phyloP scores from a whole-genome alignment of 2,329 filamentous ascomycete genomes.

The Penicillium aurantiogriseum region DNA sequence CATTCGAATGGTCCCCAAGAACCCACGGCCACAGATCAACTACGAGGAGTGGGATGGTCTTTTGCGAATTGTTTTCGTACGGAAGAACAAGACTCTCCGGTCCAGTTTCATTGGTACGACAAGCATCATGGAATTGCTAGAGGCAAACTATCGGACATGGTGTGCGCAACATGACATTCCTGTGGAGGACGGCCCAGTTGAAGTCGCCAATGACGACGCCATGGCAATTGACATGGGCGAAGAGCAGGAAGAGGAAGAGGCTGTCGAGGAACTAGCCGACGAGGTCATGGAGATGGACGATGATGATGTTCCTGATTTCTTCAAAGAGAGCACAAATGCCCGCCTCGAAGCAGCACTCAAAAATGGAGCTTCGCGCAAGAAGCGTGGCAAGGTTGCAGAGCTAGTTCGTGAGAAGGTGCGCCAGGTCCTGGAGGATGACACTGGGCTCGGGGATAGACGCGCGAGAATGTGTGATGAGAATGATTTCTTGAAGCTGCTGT shows the following conservation, averaged over 20 bases:
- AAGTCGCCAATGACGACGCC: conserved; percentile 33
- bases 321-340: conserved; percentile 60
- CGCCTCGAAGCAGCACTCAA: conserved; percentile 41
- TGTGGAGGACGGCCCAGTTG: conserved; percentile 64
- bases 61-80: conserved; percentile 74
- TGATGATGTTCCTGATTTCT: conserved; percentile 77
- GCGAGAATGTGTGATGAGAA: conserved; percentile 87
- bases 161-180: conserved; percentile 81
- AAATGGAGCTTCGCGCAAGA: conserved; percentile 60
- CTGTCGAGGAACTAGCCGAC: conserved; percentile 47
- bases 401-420: conserved; percentile 84
- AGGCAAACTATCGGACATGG: conserved; percentile 85
- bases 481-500: conserved; percentile 79
- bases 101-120: conserved; percentile 77
- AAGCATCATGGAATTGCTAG: conserved; percentile 77
- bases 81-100: conserved; percentile 88
- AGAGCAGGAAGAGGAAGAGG: conserved; percentile 24
- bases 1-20: conserved; percentile 84
- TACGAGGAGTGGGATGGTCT: conserved; percentile 96
- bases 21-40: conserved; percentile 78
- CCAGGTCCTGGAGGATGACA: conserved; percentile 78
- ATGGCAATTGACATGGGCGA: conserved; percentile 41
- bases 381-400: conserved; percentile 75
- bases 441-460: conserved; percentile 75
- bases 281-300: conserved; percentile 54